Base-by-base conservation (phyloP, 1,284 basidiomycete species). In the Takashimella koratensis region DNA sequence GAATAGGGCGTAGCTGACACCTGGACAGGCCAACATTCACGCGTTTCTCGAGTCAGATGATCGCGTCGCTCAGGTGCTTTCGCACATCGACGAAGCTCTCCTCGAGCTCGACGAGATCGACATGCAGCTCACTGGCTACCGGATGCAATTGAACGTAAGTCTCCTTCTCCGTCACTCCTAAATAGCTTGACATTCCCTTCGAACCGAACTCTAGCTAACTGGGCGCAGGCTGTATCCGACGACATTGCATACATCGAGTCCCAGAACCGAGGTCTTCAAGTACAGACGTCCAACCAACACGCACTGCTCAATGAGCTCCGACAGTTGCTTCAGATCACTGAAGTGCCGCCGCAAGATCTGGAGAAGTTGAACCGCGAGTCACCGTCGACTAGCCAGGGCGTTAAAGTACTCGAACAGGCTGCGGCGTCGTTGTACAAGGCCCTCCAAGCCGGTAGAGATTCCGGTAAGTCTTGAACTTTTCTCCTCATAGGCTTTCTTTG, bases 241-340 rank as follows among this genome's bases (percentile, higher is more conserved):
- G 96, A 99, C 70, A 98, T 99, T 55, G 84, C 83, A 8, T 94
- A 86, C 69, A 98, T 99, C 65, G 96, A 98, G 77, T 88, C 88
- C 2, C 96, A 98, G 74, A 95, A 96, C 69, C 84, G 94, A 49
- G 96, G 96, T 64, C 78, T 98, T 30, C 96, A 99, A 76, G 93
- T 98, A 1, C 95, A 98, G 68, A 98, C 87, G 10, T 92, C 95
- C 67, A 99, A 98, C 66, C 95, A 98, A 73, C 83, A 87, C 40
- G 84, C 85, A 2, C 80, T 97, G 5, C 74, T 96, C 26, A 80
- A 78, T 39, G 93, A 92, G 73, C 77, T 97, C 5, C 86, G 92
- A 69, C 88, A 90, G 64, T 79, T 96, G 22, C 77, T 97, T 89
- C 85, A 90, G 84, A 98, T 92, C 8, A 90, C 95, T 22, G 88